Percentiles rank a stretch among this genome's conserved stretches.
Conservation (phyloP, 148 eudicot species). For the Heliosperma pusillum region DNA sequence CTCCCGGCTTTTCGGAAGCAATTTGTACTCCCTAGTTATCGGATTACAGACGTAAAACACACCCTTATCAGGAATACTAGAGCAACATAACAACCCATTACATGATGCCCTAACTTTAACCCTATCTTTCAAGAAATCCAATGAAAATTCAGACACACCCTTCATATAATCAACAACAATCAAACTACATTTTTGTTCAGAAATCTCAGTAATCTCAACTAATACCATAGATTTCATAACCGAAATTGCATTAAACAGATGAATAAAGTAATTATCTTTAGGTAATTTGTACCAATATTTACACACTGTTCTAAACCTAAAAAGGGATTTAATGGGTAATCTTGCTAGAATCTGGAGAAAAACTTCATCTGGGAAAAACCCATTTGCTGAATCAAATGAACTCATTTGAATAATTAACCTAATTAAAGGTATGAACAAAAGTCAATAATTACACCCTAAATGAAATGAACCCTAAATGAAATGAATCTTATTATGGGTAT, state of each 20-base stretch:
- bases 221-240: constrained; percentile 54
- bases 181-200: constrained; percentile 52
- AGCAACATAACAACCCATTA: constrained; percentile 87
- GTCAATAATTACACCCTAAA: background rate
- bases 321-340: constrained; percentile 68
- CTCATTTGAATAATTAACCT: constrained; percentile 30
- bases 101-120: constrained; percentile 86
- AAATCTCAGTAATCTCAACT: constrained; percentile 63
- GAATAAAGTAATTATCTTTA: constrained; percentile 57
- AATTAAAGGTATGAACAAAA: background rate
- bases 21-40: constrained; percentile 57
- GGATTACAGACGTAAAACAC: constrained; percentile 94
- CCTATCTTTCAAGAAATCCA: constrained; percentile 74
- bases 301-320: constrained; percentile 63
- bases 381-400: constrained; percentile 34
- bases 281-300: constrained; percentile 58
- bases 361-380: constrained; percentile 78
- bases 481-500: background rate
- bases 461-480: background rate
- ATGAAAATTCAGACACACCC: constrained; percentile 67
- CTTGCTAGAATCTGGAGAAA: constrained; percentile 67
- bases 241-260: constrained; percentile 50
- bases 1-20: constrained; percentile 70
- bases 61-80: constrained; percentile 84
- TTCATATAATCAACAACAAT: constrained; percentile 62